phyloP scores from a whole-genome alignment of 441 rosid genomes.

The Pelargonium cotyledonis region DNA sequence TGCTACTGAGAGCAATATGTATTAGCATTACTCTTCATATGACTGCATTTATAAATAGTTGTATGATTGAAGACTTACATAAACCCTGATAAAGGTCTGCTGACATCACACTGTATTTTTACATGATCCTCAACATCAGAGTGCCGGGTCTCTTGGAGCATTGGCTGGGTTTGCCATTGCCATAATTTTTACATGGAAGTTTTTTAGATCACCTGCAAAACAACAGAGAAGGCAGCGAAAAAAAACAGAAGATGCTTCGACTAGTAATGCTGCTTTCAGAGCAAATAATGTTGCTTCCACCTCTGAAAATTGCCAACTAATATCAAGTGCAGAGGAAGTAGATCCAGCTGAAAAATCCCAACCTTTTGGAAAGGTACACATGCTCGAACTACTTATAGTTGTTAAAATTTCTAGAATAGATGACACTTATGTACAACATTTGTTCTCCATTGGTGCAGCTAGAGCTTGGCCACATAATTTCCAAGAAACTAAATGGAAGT shows the following conservation, averaged over 20 bases:
- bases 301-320: neutral
- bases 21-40: too few relatives aligned
- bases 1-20: too few relatives aligned
- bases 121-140: neutral
- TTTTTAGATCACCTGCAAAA: conserved; percentile 1
- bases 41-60: neutral
- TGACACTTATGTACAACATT: neutral
- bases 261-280: neutral
- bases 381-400: neutral
- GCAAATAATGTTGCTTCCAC: neutral
- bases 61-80: neutral
- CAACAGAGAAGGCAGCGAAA: neutral
- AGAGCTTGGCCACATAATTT: neutral
- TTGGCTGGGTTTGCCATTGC: conserved; percentile 5
- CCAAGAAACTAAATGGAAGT: conserved; percentile 1
- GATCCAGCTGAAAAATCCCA: neutral
- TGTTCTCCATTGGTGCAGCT: neutral
- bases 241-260: neutral
- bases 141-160: conserved; percentile 2
- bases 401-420: neutral
- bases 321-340: neutral
- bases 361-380: neutral
- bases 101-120: neutral
- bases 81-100: neutral
- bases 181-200: neutral